phyloP scores from a whole-genome alignment of 495 filamentous ascomycete genomes.

The Hypomontagnella monticulosa region DNA sequence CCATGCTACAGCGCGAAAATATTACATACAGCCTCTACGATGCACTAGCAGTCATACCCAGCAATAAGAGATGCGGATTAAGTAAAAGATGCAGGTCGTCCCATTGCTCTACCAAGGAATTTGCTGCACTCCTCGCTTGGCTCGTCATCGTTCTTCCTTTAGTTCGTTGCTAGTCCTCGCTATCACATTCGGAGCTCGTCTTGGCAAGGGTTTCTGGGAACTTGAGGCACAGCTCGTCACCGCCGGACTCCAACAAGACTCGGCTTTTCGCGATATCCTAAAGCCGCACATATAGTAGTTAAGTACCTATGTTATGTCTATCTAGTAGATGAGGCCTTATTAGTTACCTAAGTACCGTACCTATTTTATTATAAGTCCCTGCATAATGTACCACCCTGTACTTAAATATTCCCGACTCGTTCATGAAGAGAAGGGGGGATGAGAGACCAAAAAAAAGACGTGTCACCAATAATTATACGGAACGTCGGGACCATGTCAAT shows the following conservation, averaged over 20 bases:
- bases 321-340: conserved; percentile 26
- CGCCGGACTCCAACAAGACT: neutral
- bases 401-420: conserved; percentile 22
- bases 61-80: conserved; percentile 7
- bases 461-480: conserved; percentile 34
- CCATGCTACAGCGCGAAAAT: neutral
- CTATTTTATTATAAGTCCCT: conserved; percentile 26
- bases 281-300: conserved; percentile 18
- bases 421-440: conserved; percentile 1
- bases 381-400: conserved; percentile 22
- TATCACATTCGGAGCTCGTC: neutral
- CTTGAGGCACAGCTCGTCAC: conserved; percentile 5
- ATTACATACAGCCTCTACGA: neutral
- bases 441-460: conserved; percentile 15
- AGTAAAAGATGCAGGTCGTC: conserved; percentile 8
- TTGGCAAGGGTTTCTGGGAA: conserved; percentile 8
- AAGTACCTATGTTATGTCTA: neutral
- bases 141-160: conserved; percentile 1
- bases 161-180: neutral
- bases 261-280: conserved; percentile 6
- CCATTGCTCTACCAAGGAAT: neutral
- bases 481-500: conserved; percentile 22
- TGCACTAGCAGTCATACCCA: neutral
- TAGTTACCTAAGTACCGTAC: conserved; percentile 12
- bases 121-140: conserved; percentile 8